Evolutionary conservation across 345 rosid genomes (phyloP), one percentile per base, ranked within the genome.

Genomic region (Pistacia integerrima): DNA sequence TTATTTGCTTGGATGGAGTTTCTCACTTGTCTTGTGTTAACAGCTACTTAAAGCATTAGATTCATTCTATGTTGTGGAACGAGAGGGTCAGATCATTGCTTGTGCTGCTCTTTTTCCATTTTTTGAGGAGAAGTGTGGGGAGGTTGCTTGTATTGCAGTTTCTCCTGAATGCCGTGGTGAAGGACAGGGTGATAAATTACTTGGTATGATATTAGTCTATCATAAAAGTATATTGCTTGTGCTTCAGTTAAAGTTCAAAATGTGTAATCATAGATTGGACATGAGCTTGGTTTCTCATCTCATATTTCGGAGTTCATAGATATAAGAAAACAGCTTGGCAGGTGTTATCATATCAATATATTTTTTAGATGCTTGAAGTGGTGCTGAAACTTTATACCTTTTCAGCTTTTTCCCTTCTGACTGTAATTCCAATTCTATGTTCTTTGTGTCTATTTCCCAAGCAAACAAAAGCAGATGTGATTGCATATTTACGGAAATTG

Each of bases 141-240:
- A 95, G 83, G 91, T 95, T 78, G 98, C 99, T 65, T 90, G 96
- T 73, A 92, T 95, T 64, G 99, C 94, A 11, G 98, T 95, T 81
- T 85, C 98, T 75, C 80, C 97, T 55, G 98, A 95, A 49, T 95
- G 98, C 63, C 93, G 92, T 60, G 98, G 99, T 67, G 98, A 95
- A 88, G 98, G 98, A 72, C 98, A 91, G 46, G 98, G 98, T 67
- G 98, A 94, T 80, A 94, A 94, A 84, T 82, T 93, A 69, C 95
- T 95, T 5, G 99, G 99, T 95, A 89, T 52, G 80, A 36, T 51
- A 9, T 49, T 8, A 28, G 68, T 51, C 28, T 22, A 18, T 44
- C 64, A 5, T 49, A 12, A 44, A 17, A 58, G 10, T 41, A 44
- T 3, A 48, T 18, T 68, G 59, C 72, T 28, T 11, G 72, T 2